Percentiles rank a stretch among this genome's conserved stretches.
These are phyloP conservation scores for Begonia masoniana DNA, from an alignment of 306 rosid genomes.

Conservation along the genomic window DNA sequence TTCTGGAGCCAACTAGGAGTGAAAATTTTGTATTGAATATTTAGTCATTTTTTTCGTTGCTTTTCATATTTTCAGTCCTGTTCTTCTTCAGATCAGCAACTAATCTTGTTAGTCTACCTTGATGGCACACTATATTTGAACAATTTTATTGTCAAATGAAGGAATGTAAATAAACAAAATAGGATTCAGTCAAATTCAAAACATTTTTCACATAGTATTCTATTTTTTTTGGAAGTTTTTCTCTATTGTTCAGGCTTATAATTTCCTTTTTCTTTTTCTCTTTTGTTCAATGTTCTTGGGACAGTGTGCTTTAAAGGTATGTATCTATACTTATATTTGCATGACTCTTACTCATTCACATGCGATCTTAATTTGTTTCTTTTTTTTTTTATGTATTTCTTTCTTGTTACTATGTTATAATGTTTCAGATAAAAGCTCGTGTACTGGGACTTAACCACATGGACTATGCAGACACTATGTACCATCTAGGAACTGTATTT, in stretches of 20 bases:
- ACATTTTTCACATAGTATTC: no score
- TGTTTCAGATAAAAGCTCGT: slow-evolving; percentile 58
- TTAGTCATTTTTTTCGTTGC: no score
- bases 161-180: no score
- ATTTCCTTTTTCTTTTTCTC: slow-evolving; percentile 11
- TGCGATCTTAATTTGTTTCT: neutral
- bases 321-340: slow-evolving; percentile 5
- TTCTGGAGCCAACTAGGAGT: neutral
- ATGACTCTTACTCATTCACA: neutral
- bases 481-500: slow-evolving; percentile 77
- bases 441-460: slow-evolving; percentile 69
- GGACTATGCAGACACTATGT: slow-evolving; percentile 78
- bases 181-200: no score
- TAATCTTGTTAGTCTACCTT: no score
- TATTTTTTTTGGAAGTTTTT: no score
- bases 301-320: slow-evolving; percentile 86
- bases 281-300: slow-evolving; percentile 16
- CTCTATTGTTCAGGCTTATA: slow-evolving; percentile 6
- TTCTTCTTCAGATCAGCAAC: no score
- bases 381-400: neutral
- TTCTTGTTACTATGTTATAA: slow-evolving; percentile 4
- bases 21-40: neutral
- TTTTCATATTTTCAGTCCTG: no score
- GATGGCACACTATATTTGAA: no score
- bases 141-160: no score